A percentile compares a stretch with the other conserved stretches of the same genome.
Evolutionary conservation across 306 rosid genomes (phyloP).

Genomic region (Ziziphus jujuba): DNA sequence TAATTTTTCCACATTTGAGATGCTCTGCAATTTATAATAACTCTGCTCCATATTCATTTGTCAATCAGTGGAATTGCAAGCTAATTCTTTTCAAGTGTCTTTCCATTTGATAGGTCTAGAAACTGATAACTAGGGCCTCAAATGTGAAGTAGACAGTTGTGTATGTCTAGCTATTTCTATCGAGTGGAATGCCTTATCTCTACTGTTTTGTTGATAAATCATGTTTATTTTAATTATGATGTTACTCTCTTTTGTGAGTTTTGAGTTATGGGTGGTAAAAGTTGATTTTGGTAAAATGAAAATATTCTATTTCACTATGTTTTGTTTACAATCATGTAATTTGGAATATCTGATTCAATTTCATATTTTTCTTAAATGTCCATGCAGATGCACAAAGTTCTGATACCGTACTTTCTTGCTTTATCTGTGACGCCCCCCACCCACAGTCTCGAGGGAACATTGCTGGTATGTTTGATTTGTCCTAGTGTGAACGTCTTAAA

Average conservation of each 20-base stretch:
- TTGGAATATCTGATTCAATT: slow-evolving; percentile 1
- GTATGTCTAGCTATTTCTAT: background rate
- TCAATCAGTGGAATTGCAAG: no score
- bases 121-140: background rate
- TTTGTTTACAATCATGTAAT: background rate
- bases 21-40: no score
- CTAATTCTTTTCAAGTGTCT: background rate
- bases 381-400: slow-evolving; percentile 82
- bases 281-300: background rate
- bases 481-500: background rate
- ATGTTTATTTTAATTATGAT: slow-evolving; percentile 1
- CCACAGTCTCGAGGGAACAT: slow-evolving; percentile 84
- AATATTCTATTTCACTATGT: background rate
- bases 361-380: slow-evolving; percentile 15
- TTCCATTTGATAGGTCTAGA: background rate
- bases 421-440: slow-evolving; percentile 74
- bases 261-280: background rate
- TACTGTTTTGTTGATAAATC: background rate
- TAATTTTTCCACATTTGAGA: no score
- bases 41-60: no score
- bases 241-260: background rate
- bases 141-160: no score
- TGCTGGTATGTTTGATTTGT: slow-evolving; percentile 62
- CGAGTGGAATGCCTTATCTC: background rate
- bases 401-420: slow-evolving; percentile 76